phyloP scores from a whole-genome alignment of 2,329 filamentous ascomycete genomes.

The Aspergillaceae sp. region DNA sequence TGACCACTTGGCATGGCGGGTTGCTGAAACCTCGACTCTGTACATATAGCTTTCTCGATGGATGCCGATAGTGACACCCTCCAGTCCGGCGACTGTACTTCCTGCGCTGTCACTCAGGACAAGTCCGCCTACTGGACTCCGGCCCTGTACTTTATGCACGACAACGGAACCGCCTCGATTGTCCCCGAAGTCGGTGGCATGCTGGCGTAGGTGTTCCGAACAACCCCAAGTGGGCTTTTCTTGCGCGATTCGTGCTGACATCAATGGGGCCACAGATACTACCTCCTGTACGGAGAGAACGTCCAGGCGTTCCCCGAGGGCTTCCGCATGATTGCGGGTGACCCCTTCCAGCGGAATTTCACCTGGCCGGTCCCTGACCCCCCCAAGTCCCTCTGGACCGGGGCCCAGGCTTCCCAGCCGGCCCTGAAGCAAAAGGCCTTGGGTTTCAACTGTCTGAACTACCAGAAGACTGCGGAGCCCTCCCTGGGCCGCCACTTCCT shows the following conservation, averaged over 20 bases:
- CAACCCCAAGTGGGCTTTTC: too few species aligned
- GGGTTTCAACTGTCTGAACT: slow-evolving; percentile 95
- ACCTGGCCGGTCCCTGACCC: slow-evolving; percentile 58
- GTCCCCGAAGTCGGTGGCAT: slow-evolving; percentile 73
- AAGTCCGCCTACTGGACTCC: slow-evolving; percentile 87
- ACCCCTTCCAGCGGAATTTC: slow-evolving; percentile 60
- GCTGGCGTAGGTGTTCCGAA: slow-evolving; percentile 56
- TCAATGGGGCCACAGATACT: slow-evolving; percentile 54
- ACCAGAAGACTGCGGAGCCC: slow-evolving; percentile 54
- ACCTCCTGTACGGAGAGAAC: slow-evolving; percentile 61
- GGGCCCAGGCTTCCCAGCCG: slow-evolving; percentile 57
- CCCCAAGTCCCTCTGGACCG: slow-evolving; percentile 62
- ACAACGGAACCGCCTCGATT: slow-evolving; percentile 57
- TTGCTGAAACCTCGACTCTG: too few species aligned
- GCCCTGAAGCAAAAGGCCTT: slow-evolving; percentile 70
- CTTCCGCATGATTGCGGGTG: slow-evolving; percentile 77
- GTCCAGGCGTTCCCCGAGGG: slow-evolving; percentile 65
- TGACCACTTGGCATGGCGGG: too few species aligned
- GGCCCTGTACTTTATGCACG: slow-evolving; percentile 65
- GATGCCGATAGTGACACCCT: slow-evolving; percentile 52
- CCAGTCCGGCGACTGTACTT: slow-evolving; percentile 60
- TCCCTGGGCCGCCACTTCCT: slow-evolving; percentile 74
- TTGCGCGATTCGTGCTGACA: too few species aligned
- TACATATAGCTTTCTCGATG: slow-evolving; percentile 53
- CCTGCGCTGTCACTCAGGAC: slow-evolving; percentile 70